These are phyloP conservation scores for Fragaria ananassa DNA, from an alignment of 306 rosid species.

Conservation along the genomic window DNA sequence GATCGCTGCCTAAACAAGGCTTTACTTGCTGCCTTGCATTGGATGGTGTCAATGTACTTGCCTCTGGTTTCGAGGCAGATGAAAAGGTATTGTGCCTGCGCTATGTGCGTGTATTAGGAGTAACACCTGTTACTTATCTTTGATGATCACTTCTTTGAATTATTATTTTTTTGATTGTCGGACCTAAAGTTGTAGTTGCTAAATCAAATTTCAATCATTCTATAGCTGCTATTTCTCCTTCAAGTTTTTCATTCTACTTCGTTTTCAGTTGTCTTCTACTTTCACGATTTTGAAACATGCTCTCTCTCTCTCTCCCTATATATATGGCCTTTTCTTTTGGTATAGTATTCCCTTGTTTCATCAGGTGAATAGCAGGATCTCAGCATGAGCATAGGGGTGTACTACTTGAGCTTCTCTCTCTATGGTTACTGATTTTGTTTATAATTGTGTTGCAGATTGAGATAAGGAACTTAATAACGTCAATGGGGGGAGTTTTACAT, in stretches of 20 bases:
- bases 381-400: background rate
- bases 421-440: background rate
- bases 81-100: conserved; percentile 62
- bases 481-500: conserved; percentile 87
- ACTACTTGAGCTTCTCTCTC: conserved; percentile 5
- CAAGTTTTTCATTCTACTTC: background rate
- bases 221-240: background rate
- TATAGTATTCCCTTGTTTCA: background rate
- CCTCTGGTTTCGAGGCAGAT: conserved; percentile 75
- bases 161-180: background rate
- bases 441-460: conserved; percentile 46
- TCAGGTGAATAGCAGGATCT: background rate
- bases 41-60: conserved; percentile 89
- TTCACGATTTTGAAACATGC: background rate
- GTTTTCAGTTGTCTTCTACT: conserved; percentile 4
- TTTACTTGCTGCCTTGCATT: conserved; percentile 91
- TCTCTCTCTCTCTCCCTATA: background rate
- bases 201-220: background rate
- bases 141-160: background rate
- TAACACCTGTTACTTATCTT: background rate
- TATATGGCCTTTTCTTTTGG: background rate
- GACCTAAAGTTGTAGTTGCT: background rate
- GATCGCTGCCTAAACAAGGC: conserved; percentile 65
- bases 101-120: conserved; percentile 9
- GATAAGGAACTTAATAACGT: conserved; percentile 63